Evolutionary conservation across 1,139 yeast genomes (phyloP), one percentile per base, ranked within the genome.

Genomic region (Suhomyces guaymorum): DNA sequence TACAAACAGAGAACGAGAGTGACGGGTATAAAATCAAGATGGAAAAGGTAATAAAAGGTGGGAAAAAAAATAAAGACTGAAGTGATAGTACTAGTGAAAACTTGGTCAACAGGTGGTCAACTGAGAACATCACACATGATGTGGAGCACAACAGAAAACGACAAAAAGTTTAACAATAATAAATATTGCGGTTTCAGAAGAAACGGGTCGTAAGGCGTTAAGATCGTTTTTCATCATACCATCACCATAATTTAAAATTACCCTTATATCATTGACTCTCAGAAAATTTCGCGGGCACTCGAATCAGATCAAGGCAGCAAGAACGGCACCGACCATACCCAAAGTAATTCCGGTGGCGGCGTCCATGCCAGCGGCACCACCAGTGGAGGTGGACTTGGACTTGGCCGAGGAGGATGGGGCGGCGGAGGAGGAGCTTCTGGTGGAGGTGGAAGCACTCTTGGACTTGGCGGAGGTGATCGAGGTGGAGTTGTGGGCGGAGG

Each of bases 301-400:
- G 11, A 18, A 25, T 56, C 63, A 73, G 41, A 74, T 55, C 44
- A 76, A 66, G 37, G 76, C 74, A 47, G 76, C 78, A 48, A 70
- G 57, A 29, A 73, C 65, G 43, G 75, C 60, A 54, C 80, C 82
- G 36, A 73, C 55, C 35, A 74, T 51, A 48, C 81, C 80, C 38
- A 74, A 52, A 15, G 74, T 61, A 38, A 73, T 57, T 29, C 75
- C 72, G 29, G 52, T 46, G 38, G 61, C 52, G 24, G 51, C 54
- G 48, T 66, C 59, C 42, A 47, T 44, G 33, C 51, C 59, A 30
- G 61, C 61, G 33, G 66, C 75, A 28, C 57, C 65, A 32, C 60
- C 62, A 17, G 42, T 41, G 25, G 55, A 42, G 12, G 55, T 38
- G 14, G 52, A 49, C 24, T 51, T 34, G 7, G 53, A 37, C 12